phyloP scores from a whole-genome alignment of 495 filamentous ascomycete genomes.

The Daldinia decipiens region DNA sequence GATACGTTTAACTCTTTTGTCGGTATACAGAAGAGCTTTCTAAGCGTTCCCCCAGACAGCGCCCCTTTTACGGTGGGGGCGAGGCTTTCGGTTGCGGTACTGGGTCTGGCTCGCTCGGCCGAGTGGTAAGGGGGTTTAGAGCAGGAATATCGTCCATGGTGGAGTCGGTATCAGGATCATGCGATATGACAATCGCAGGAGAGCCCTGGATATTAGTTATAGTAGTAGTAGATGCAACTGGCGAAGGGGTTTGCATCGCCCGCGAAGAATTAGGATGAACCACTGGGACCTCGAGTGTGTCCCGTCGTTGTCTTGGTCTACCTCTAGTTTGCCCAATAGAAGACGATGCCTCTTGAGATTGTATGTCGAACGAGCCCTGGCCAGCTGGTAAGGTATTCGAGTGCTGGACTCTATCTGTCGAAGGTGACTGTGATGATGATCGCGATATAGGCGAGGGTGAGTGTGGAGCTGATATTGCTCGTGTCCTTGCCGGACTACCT shows the following conservation, averaged over 20 bases:
- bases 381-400: slow-evolving; percentile 38
- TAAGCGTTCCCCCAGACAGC: not conserved
- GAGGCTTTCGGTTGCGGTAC: not conserved
- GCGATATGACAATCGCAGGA: slow-evolving; percentile 36
- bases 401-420: slow-evolving; percentile 26
- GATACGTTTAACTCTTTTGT: not conserved
- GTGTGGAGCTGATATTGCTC: slow-evolving; percentile 29
- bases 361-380: slow-evolving; percentile 23
- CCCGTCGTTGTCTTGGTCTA: slow-evolving; percentile 35
- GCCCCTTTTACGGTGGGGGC: slow-evolving; percentile 5
- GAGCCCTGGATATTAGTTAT: slow-evolving; percentile 26
- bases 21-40: not conserved
- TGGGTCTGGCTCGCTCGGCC: not conserved
- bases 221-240: slow-evolving; percentile 7
- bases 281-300: slow-evolving; percentile 47
- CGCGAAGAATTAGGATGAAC: slow-evolving; percentile 25
- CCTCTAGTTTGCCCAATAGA: slow-evolving; percentile 11
- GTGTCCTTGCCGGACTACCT: slow-evolving; percentile 23
- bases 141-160: slow-evolving; percentile 5
- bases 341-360: slow-evolving; percentile 13
- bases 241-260: slow-evolving; percentile 18
- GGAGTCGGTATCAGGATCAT: slow-evolving; percentile 20
- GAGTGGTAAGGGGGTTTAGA: not conserved
- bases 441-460: slow-evolving; percentile 12
- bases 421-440: slow-evolving; percentile 26